Evolutionary conservation across 164 flowering plant species (phyloP).

Genomic region (Santalum album): DNA sequence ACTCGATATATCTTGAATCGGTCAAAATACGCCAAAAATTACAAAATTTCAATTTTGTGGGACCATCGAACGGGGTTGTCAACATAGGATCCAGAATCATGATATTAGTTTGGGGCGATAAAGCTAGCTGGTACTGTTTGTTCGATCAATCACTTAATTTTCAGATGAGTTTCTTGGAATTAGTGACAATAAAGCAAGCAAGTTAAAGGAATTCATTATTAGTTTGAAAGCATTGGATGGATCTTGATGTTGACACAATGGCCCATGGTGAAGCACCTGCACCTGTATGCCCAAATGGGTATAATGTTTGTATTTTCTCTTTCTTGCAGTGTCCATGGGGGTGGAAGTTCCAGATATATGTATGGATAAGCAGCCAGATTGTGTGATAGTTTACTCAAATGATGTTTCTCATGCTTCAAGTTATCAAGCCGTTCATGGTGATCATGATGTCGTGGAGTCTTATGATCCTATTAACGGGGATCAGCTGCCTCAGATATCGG

Average conservation of each 20-base stretch:
- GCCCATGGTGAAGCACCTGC: not conserved
- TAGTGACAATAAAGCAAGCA: no score
- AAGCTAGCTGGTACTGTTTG: no score
- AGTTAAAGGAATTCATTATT: not conserved
- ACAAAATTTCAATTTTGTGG: no score
- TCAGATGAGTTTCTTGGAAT: no score
- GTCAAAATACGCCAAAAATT: no score
- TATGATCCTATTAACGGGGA: conserved; percentile 15
- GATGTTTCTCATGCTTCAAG: conserved; percentile 19
- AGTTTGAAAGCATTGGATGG: not conserved
- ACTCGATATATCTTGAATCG: no score
- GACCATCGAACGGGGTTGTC: no score
- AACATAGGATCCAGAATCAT: no score
- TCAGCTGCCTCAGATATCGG: conserved; percentile 14
- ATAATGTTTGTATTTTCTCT: not conserved
- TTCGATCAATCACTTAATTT: no score
- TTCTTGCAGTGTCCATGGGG: conserved; percentile 30
- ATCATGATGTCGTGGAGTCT: conserved; percentile 12
- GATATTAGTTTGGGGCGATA: no score
- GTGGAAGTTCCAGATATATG: conserved; percentile 36
- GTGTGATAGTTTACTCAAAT: conserved; percentile 22
- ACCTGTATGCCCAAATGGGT: not conserved
- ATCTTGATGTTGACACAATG: not conserved
- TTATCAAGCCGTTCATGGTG: conserved; percentile 10
- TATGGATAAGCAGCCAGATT: conserved; percentile 33